These are phyloP conservation scores for Pichia sp. DNA, from an alignment of 1,139 yeast species.

Conservation along the genomic window DNA sequence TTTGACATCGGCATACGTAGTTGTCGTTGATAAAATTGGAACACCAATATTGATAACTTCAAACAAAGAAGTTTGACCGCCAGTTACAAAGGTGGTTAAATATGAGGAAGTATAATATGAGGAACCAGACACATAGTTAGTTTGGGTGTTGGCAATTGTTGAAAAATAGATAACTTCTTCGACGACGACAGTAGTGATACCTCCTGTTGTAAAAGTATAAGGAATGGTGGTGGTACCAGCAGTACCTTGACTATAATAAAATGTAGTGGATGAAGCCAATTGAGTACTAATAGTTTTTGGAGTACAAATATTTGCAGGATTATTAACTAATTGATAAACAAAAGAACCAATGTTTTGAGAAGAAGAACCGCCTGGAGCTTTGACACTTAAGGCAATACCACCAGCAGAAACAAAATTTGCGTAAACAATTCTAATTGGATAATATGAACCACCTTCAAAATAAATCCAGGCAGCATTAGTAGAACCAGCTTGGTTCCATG, in stretches of 20 bases:
- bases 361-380: constrained; percentile 16
- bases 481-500: neutral
- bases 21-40: constrained; percentile 5
- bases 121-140: constrained; percentile 1
- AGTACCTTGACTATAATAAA: neutral
- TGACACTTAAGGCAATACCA: constrained; percentile 13
- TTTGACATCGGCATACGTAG: neutral
- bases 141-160: neutral
- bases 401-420: constrained; percentile 8
- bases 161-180: constrained; percentile 6
- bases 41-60: constrained; percentile 6
- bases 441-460: constrained; percentile 11
- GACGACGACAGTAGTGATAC: constrained; percentile 3
- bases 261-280: constrained; percentile 5
- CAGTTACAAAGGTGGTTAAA: constrained; percentile 1
- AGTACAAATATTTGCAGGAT: constrained; percentile 6
- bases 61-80: neutral
- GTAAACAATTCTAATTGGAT: constrained; percentile 18
- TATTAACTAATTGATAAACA: constrained; percentile 10
- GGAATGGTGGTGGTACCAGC: constrained; percentile 6
- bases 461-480: constrained; percentile 2
- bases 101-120: constrained; percentile 4
- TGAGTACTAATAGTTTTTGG: constrained; percentile 4
- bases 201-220: constrained; percentile 1
- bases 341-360: constrained; percentile 5